Evolutionary conservation across 2,329 filamentous ascomycete genomes (phyloP).

Genomic region (Exophiala bonariae): DNA sequence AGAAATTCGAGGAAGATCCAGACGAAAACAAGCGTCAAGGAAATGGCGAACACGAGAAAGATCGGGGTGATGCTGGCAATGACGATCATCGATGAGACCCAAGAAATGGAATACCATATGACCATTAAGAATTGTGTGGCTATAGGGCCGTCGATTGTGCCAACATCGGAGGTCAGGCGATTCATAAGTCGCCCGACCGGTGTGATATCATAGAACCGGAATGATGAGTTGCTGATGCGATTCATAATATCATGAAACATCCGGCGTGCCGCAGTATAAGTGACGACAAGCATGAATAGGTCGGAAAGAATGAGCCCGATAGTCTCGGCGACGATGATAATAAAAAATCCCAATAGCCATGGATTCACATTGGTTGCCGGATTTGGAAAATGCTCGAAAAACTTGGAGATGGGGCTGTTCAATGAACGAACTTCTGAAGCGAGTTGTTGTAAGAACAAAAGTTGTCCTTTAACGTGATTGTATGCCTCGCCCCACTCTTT

Average conservation of each 20-base stretch:
- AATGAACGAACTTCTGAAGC: slow-evolving; percentile 20
- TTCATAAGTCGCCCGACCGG: slow-evolving; percentile 91
- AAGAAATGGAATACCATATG: slow-evolving; percentile 69
- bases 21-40: slow-evolving; percentile 68
- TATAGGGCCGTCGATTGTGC: slow-evolving; percentile 84
- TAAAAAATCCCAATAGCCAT: slow-evolving; percentile 72
- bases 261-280: slow-evolving; percentile 72
- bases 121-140: slow-evolving; percentile 71
- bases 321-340: slow-evolving; percentile 64
- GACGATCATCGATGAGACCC: slow-evolving; percentile 70
- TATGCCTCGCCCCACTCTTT: slow-evolving; percentile 87
- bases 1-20: slow-evolving; percentile 75
- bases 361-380: slow-evolving; percentile 67
- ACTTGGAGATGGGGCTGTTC: slow-evolving; percentile 30
- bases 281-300: slow-evolving; percentile 70
- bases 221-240: slow-evolving; percentile 75
- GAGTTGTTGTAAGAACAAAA: slow-evolving; percentile 25
- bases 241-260: slow-evolving; percentile 74
- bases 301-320: slow-evolving; percentile 62
- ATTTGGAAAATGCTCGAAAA: slow-evolving; percentile 60
- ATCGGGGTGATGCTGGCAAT: slow-evolving; percentile 76
- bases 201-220: slow-evolving; percentile 88
- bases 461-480: slow-evolving; percentile 35
- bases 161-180: slow-evolving; percentile 84
- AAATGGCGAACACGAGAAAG: slow-evolving; percentile 71